Evolutionary conservation across 129 eudicot species (phyloP).

Genomic region (Centrapalus pauciflorus): DNA sequence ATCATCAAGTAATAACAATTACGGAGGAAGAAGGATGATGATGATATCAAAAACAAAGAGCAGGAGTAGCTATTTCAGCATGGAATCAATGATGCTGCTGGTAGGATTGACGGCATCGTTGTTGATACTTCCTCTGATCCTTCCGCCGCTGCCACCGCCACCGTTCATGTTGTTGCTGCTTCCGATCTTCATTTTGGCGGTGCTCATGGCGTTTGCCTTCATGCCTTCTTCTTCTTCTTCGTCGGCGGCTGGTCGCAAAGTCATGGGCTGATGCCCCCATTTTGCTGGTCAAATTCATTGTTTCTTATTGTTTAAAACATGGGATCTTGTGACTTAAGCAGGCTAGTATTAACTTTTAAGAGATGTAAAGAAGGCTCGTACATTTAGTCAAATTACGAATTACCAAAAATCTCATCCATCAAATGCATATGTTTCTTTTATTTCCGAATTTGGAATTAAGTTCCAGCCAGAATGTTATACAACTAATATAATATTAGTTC

Average conservation of each 20-base stretch:
- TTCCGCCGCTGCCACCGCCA: slow-evolving; percentile 78
- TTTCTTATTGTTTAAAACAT: not conserved
- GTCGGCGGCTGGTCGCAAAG: slow-evolving; percentile 22
- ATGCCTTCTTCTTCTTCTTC: slow-evolving; percentile 27
- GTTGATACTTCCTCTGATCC: slow-evolving; percentile 57
- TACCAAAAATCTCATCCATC: slow-evolving; percentile 5
- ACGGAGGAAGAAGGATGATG: not conserved
- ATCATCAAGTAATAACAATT: not conserved
- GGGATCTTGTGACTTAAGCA: not conserved
- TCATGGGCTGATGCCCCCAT: not conserved
- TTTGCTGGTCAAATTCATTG: slow-evolving; percentile 4
- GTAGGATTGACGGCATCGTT: slow-evolving; percentile 50
- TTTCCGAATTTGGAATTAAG: slow-evolving; percentile 3
- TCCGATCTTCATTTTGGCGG: slow-evolving; percentile 49
- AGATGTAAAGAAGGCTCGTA: slow-evolving; percentile 28
- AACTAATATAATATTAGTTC: too few species aligned
- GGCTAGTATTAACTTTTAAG: slow-evolving; percentile 9
- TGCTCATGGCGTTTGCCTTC: slow-evolving; percentile 57
- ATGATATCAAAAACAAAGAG: slow-evolving; percentile 16
- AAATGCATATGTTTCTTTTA: slow-evolving; percentile 6
- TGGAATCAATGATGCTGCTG: slow-evolving; percentile 56
- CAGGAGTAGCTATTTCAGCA: slow-evolving; percentile 42
- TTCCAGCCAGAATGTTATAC: too few species aligned
- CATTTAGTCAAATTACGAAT: slow-evolving; percentile 13
- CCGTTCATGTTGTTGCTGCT: slow-evolving; percentile 59